Evolutionary conservation across 2,329 filamentous ascomycete species (phyloP).

Genomic region (Pochonia chlamydosporia): DNA sequence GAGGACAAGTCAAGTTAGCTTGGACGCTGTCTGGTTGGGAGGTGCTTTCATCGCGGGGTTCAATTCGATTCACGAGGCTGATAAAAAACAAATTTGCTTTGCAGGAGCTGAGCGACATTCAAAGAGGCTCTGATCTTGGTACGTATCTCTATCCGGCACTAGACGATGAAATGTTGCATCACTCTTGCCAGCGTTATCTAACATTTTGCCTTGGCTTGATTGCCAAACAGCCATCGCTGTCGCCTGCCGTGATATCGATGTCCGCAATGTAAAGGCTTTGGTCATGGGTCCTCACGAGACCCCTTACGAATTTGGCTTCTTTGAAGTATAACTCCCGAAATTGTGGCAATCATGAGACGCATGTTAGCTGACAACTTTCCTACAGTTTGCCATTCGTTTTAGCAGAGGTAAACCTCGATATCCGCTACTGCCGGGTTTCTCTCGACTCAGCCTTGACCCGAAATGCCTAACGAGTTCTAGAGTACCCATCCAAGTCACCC

Average conservation of each 20-base stretch:
- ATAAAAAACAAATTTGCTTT: conserved; percentile 6
- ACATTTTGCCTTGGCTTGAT: not conserved
- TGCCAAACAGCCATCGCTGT: conserved; percentile 66
- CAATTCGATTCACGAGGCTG: conserved; percentile 6
- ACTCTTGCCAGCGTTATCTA: not conserved
- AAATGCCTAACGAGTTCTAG: conserved; percentile 33
- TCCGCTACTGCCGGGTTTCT: not conserved
- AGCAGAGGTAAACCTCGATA: conserved; percentile 52
- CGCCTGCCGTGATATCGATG: conserved; percentile 79
- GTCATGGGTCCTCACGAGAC: conserved; percentile 92
- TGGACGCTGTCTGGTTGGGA: not conserved
- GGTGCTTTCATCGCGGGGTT: not conserved
- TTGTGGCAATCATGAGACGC: not conserved
- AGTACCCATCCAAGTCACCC: conserved; percentile 72
- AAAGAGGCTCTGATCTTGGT: conserved; percentile 81
- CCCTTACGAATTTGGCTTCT: conserved; percentile 96
- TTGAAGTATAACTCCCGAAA: conserved; percentile 60
- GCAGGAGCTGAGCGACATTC: conserved; percentile 80
- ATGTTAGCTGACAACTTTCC: not conserved
- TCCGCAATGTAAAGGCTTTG: conserved; percentile 79
- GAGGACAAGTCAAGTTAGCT: conserved; percentile 8
- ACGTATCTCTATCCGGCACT: conserved; percentile 27
- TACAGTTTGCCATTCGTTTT: conserved; percentile 70
- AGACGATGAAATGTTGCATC: not conserved
- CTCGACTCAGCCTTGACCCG: not conserved